A percentile compares a stretch with the other conserved stretches of the same genome.
These are phyloP conservation scores for Chrysoporthe puriensis DNA, from an alignment of 2,329 filamentous ascomycete species.

Conservation along the genomic window DNA sequence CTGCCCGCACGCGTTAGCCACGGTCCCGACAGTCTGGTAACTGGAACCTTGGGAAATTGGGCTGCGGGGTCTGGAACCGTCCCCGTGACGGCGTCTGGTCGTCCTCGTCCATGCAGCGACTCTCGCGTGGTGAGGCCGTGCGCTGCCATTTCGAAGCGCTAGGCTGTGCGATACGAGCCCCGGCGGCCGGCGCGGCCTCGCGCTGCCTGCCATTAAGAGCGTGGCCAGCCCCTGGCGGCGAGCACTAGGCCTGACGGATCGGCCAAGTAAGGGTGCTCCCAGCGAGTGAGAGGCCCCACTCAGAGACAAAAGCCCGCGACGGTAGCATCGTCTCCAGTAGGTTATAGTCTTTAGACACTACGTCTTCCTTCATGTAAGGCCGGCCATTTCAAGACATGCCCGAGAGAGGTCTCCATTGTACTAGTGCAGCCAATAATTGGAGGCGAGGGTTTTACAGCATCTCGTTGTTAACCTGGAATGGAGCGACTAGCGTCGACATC, in stretches of 20 bases:
- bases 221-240: neutral
- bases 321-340: neutral
- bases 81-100: neutral
- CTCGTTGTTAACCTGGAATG: no score
- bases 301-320: no score
- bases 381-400: neutral
- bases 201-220: neutral
- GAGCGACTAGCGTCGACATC: no score
- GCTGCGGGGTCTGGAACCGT: constrained; percentile 16
- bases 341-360: neutral
- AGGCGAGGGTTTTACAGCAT: no score
- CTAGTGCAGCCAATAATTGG: neutral
- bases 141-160: neutral
- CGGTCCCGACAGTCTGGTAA: constrained; percentile 27
- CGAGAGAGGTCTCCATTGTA: no score
- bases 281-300: no score
- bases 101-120: neutral
- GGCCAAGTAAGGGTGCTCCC: no score
- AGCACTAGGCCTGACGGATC: neutral
- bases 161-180: neutral
- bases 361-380: neutral
- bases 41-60: constrained; percentile 20
- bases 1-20: constrained; percentile 14
- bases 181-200: neutral
- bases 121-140: neutral